phyloP scores from a whole-genome alignment of 2,329 filamentous ascomycete genomes.

The Sclerotinia nivalis region DNA sequence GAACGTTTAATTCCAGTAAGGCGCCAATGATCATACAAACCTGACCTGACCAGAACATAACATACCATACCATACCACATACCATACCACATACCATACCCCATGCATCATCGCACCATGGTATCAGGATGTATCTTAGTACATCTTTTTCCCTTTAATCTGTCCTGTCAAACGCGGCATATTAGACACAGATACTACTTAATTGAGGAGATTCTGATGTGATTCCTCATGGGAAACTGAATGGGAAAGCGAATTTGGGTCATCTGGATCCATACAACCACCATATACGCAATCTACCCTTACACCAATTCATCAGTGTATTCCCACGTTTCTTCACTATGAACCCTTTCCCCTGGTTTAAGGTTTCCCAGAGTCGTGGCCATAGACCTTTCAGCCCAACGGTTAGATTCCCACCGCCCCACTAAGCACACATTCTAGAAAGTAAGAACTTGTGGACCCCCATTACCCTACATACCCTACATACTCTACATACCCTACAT shows the following conservation, averaged over 20 bases:
- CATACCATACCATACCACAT: background rate
- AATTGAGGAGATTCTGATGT: background rate
- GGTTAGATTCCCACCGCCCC: conserved; percentile 10
- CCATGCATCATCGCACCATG: background rate
- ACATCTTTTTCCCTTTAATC: background rate
- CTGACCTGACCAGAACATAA: background rate
- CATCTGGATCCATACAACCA: conserved; percentile 1
- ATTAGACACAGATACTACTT: background rate
- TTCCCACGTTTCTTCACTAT: conserved; percentile 9
- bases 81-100: background rate
- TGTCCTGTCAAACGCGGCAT: background rate
- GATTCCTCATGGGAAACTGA: background rate
- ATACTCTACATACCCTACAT: background rate
- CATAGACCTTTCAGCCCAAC: conserved; percentile 14
- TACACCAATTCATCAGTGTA: background rate
- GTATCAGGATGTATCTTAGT: conserved; percentile 11
- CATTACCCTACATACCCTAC: background rate
- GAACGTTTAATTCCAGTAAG: conserved; percentile 12
- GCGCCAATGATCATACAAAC: conserved; percentile 2
- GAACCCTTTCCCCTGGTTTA: conserved; percentile 16
- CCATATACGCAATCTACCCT: background rate
- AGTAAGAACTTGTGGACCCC: background rate
- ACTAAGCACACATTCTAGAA: conserved; percentile 15
- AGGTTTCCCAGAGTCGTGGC: background rate
- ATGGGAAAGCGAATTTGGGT: background rate